Evolutionary conservation across 2,329 filamentous ascomycete genomes (phyloP), one percentile per base, ranked within the genome.

Genomic region (Chrysoporthe austroafricana): DNA sequence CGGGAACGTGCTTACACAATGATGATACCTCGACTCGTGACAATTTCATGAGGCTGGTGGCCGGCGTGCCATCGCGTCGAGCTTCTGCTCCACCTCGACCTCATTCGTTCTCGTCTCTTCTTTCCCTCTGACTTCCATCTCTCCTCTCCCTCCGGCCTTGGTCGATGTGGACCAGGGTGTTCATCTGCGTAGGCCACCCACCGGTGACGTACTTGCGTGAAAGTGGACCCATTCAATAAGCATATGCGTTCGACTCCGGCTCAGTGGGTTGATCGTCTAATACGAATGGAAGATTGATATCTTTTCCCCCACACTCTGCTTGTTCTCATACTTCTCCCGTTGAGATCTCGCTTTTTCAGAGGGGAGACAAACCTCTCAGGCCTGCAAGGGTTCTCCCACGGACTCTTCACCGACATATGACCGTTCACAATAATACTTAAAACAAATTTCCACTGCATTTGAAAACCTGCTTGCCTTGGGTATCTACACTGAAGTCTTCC

Each of bases 271-370:
- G 77, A 75, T 76, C 74, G 81, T 79, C 80, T 81, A 82, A 79
- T 79, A 76, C 73, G 73, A 77, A 80, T 83, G 81, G 81, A 77
- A 83, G 78, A 83, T 73, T 62, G 71, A 80, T 52, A 9, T 52
- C 66, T 74, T 68, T 50, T 76, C 80, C 81, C 80, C 78, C 74
- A 77, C 80, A 82, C 82, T 83, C 81, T 83, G 80, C 80, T 78
- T 77, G 77, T 71, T 71, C 79, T 81, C 75, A 74, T 70, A 73
- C 71, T 66, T 76, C 74, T 44, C 72, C 77, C 72, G 72, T 79
- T 72, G 79, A 78, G 80, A 75, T 74, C 75, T 79, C 75, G 81
- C 81, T 83, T 83, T 83, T 80, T 79, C 76, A 72, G 74, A 77
- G 76, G 80, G 81, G 81, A 82, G 66, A 83, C 77, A 83, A 78